These are phyloP conservation scores for Pseudocercospora pini-densiflorae DNA, from an alignment of 2,329 filamentous ascomycete species.

Conservation along the genomic window DNA sequence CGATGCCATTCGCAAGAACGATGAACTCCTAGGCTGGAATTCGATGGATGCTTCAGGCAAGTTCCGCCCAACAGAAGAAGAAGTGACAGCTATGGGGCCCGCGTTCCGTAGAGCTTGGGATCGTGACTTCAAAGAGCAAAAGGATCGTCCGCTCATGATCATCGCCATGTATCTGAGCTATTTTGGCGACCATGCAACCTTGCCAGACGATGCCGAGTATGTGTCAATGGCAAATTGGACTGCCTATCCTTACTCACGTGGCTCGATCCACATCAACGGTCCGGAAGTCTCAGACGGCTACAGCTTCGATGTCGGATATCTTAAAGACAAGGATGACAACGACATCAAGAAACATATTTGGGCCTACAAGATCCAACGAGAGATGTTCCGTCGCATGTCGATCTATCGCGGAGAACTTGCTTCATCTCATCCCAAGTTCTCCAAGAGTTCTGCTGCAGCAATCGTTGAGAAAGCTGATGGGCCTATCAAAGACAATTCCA, in stretches of 20 bases:
- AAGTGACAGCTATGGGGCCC: constrained; percentile 56
- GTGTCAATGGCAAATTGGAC: constrained; percentile 57
- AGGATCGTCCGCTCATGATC: constrained; percentile 56
- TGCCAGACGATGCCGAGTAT: constrained; percentile 47
- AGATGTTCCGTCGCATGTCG: constrained; percentile 60
- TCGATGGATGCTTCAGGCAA: constrained; percentile 58
- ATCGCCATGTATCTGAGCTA: constrained; percentile 42
- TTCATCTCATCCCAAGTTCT: constrained; percentile 43
- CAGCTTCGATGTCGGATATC: constrained; percentile 36
- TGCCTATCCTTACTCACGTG: constrained; percentile 65
- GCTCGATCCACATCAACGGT: constrained; percentile 62
- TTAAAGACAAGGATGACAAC: constrained; percentile 56
- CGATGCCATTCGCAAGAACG: constrained; percentile 51
- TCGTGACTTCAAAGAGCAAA: constrained; percentile 53
- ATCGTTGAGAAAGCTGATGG: constrained; percentile 33
- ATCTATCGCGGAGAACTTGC: constrained; percentile 51
- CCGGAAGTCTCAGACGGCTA: constrained; percentile 46
- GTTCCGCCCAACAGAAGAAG: constrained; percentile 58
- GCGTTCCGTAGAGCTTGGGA: constrained; percentile 61
- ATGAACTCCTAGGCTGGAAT: constrained; percentile 62
- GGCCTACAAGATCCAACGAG: constrained; percentile 67
- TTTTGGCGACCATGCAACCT: constrained; percentile 31
- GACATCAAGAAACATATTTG: constrained; percentile 61
- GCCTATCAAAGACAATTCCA: constrained; percentile 38
- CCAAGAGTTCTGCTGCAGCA: constrained; percentile 50